Conservation (phyloP, 2,329 filamentous ascomycete genomes). For the Chrysosporium keratinophilum region DNA sequence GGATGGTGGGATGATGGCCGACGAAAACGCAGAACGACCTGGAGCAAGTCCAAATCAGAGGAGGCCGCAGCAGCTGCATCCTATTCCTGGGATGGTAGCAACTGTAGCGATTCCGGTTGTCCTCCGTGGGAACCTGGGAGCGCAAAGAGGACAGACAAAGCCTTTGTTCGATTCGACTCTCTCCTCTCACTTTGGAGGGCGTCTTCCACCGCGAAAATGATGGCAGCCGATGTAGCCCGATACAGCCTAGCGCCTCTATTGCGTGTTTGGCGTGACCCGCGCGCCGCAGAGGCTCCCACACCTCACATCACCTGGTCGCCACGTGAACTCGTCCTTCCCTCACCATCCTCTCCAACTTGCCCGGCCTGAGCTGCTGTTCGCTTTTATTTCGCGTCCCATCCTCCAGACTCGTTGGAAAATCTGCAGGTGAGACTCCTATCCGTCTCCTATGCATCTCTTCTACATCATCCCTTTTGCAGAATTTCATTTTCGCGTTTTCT, state of each 20-base stretch:
- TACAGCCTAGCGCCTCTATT: neutral
- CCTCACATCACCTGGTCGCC: slow-evolving; percentile 12
- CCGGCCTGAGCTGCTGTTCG: slow-evolving; percentile 10
- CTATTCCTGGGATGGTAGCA: no score
- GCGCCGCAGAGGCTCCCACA: slow-evolving; percentile 6
- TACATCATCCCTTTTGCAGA: neutral
- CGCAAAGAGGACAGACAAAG: neutral
- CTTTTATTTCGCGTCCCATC: slow-evolving; percentile 17
- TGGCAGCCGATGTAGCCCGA: neutral
- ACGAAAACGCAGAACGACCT: no score
- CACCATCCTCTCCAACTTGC: neutral
- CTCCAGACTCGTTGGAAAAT: slow-evolving; percentile 6
- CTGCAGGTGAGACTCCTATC: neutral
- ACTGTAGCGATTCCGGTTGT: neutral
- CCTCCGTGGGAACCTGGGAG: neutral
- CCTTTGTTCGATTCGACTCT: neutral
- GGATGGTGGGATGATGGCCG: neutral
- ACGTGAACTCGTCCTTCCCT: slow-evolving; percentile 14
- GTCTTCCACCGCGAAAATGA: neutral
- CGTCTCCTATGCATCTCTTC: neutral
- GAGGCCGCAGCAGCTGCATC: neutral
- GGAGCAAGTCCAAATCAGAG: no score
- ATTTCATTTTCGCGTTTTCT: slow-evolving; percentile 1
- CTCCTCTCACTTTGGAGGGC: neutral
- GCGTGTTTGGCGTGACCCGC: slow-evolving; percentile 6